These are phyloP conservation scores for Caryopteris hybrid DNA, from an alignment of 305 asterid species.

Conservation along the genomic window DNA sequence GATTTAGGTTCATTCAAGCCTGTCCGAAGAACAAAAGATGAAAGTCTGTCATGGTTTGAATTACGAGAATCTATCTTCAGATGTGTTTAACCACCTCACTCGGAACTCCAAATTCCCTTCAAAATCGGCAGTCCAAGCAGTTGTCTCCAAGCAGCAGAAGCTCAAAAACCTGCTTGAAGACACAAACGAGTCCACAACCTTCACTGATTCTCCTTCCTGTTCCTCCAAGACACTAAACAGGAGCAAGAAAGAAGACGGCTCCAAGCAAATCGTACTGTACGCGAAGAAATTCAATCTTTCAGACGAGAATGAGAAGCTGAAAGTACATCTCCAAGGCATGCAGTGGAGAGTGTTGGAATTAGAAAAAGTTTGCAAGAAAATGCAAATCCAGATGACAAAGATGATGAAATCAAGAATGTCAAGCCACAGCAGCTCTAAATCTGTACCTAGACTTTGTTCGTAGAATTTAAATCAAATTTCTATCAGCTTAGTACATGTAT, in stretches of 20 bases:
- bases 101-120: slow-evolving; percentile 60
- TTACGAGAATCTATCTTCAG: slow-evolving; percentile 70
- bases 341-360: slow-evolving; percentile 77
- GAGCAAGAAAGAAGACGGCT: slow-evolving; percentile 21
- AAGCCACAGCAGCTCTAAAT: slow-evolving; percentile 39
- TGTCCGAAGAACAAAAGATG: slow-evolving; percentile 60
- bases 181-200: slow-evolving; percentile 21
- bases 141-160: slow-evolving; percentile 49
- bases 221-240: slow-evolving; percentile 9
- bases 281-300: slow-evolving; percentile 53
- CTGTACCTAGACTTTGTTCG: slow-evolving; percentile 74
- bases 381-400: slow-evolving; percentile 72
- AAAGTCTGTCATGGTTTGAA: slow-evolving; percentile 49
- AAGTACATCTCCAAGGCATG: slow-evolving; percentile 75
- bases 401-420: slow-evolving; percentile 62
- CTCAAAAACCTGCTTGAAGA: slow-evolving; percentile 64
- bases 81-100: slow-evolving; percentile 49
- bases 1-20: slow-evolving; percentile 59
- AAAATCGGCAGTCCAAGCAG: slow-evolving; percentile 51
- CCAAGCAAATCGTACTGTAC: slow-evolving; percentile 69
- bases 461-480: slow-evolving; percentile 27
- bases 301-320: slow-evolving; percentile 56
- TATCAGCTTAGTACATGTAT: not conserved
- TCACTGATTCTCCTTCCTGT: slow-evolving; percentile 18
- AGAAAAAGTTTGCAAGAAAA: slow-evolving; percentile 66